Conservation (phyloP, 306 rosid genomes). For the Corylus heterophylla region DNA sequence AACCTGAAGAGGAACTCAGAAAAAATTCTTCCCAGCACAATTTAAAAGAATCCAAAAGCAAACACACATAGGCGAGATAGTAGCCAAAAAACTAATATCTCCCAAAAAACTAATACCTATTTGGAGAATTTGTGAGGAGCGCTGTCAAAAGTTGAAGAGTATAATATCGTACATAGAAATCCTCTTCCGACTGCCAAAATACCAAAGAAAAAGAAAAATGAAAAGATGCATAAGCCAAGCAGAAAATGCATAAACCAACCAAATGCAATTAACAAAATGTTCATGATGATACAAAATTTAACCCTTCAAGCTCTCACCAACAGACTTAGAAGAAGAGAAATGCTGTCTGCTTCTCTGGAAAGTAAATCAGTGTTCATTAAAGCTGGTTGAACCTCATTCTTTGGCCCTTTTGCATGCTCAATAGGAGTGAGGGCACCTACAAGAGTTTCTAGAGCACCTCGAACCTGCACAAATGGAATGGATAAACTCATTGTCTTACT, state of each 20-base stretch:
- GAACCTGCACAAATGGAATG: constrained; percentile 53
- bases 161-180: constrained; percentile 91
- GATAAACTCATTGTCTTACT: constrained; percentile 18
- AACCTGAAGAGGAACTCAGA: constrained; percentile 65
- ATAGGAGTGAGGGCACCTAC: constrained; percentile 85
- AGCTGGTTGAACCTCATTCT: constrained; percentile 82
- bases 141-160: constrained; percentile 91
- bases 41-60: constrained; percentile 14
- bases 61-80: constrained; percentile 24
- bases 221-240: constrained; percentile 26
- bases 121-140: constrained; percentile 82
- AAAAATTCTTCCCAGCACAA: constrained; percentile 23
- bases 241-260: background rate
- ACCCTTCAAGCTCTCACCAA: constrained; percentile 56
- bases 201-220: constrained; percentile 20
- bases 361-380: constrained; percentile 85
- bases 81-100: constrained; percentile 53
- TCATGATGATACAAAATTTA: constrained; percentile 14
- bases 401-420: constrained; percentile 62
- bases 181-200: constrained; percentile 80
- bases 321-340: constrained; percentile 85
- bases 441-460: constrained; percentile 92
- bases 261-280: background rate
- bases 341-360: constrained; percentile 82
- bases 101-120: constrained; percentile 54